These are phyloP conservation scores for Umbelopsis sp. DNA, from an alignment of 371 early-diverging fungal genomes.

Conservation along the genomic window DNA sequence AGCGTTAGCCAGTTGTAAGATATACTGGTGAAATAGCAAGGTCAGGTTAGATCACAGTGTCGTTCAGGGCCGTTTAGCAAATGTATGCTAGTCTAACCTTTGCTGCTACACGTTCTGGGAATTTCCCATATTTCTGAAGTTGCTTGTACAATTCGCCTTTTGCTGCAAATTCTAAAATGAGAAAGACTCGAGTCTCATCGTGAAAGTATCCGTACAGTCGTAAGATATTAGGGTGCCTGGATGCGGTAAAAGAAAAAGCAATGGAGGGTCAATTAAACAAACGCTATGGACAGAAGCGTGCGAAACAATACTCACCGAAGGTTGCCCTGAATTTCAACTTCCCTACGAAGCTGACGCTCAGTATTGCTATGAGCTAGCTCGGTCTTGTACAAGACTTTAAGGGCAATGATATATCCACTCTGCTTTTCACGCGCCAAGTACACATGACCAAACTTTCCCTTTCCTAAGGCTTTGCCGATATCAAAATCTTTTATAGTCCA, in stretches of 20 bases:
- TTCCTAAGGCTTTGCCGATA: constrained; percentile 91
- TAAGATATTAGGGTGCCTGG: constrained; percentile 89
- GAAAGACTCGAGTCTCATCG: constrained; percentile 90
- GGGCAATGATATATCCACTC: constrained; percentile 88
- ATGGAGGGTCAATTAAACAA: background rate
- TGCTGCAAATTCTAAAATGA: constrained; percentile 95
- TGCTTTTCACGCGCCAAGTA: constrained; percentile 94
- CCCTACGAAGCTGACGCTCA: constrained; percentile 89
- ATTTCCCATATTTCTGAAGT: constrained; percentile 67
- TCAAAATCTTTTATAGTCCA: constrained; percentile 97
- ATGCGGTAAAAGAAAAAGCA: no score
- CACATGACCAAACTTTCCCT: constrained; percentile 98
- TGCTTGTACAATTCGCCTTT: constrained; percentile 94
- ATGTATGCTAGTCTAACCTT: constrained; percentile 49
- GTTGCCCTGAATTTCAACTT: constrained; percentile 94
- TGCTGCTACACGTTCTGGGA: constrained; percentile 80
- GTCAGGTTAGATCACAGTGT: background rate
- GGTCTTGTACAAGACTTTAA: constrained; percentile 87
- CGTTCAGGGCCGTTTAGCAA: background rate
- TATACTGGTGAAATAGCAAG: constrained; percentile 62
- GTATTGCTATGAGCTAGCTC: constrained; percentile 74
- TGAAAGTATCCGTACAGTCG: constrained; percentile 97
- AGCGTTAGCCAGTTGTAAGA: constrained; percentile 77
- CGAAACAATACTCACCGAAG: constrained; percentile 55
- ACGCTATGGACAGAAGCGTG: background rate